Percentiles rank a stretch among this genome's conserved stretches.
These are phyloP conservation scores for Pseudocohnilembus persalinus DNA, from an alignment of 169 alveolate species.

Conservation along the genomic window DNA sequence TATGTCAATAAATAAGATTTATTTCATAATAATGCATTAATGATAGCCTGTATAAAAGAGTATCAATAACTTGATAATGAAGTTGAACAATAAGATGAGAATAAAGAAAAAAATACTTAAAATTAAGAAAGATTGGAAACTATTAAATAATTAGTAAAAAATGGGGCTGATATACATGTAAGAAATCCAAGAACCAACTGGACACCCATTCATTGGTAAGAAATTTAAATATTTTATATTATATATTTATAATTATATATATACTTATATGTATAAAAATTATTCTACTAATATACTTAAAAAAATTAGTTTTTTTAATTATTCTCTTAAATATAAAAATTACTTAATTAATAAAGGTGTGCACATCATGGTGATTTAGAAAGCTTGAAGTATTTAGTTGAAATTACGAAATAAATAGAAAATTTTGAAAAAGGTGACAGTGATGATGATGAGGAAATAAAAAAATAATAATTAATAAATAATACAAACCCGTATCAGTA, in stretches of 20 bases:
- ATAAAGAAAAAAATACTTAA: neutral
- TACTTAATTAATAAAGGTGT: neutral
- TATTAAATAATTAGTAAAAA: too few species aligned
- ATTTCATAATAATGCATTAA: neutral
- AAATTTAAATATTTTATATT: too few species aligned
- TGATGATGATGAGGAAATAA: neutral
- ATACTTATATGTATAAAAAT: too few species aligned
- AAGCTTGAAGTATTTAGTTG: neutral
- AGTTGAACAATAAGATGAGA: neutral
- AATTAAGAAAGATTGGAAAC: neutral
- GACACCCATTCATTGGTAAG: constrained; percentile 67
- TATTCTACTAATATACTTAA: too few species aligned
- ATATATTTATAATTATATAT: too few species aligned
- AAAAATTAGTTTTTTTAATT: constrained; percentile 35
- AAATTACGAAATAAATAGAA: neutral
- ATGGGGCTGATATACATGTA: constrained; percentile 31
- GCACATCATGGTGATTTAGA: neutral
- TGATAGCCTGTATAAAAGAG: neutral
- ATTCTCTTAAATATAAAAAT: constrained; percentile 10
- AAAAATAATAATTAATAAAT: too few species aligned
- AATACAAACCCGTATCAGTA: too few species aligned
- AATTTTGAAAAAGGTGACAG: neutral
- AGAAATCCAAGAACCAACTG: constrained; percentile 48
- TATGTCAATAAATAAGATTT: neutral
- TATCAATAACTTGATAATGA: neutral